phyloP scores from a whole-genome alignment of 2,329 filamentous ascomycete genomes.

The Aspergillus neotritici region DNA sequence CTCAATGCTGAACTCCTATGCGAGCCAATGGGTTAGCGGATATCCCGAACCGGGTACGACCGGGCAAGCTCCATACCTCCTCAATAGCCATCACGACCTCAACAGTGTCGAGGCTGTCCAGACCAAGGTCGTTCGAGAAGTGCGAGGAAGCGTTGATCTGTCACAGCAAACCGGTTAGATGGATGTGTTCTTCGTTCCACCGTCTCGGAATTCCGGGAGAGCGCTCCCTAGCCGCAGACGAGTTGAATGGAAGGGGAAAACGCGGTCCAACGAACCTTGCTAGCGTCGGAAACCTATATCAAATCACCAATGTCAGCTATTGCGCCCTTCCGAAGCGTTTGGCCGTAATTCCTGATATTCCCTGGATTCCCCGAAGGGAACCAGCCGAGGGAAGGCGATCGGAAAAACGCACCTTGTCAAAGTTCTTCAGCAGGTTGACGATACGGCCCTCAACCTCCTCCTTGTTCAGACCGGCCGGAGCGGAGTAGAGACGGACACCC shows the following conservation, averaged over 20 bases:
- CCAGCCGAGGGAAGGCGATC: conserved; percentile 4
- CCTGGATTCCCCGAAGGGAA: neutral
- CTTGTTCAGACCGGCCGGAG: conserved; percentile 69
- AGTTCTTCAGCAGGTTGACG: conserved; percentile 86
- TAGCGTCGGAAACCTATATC: conserved; percentile 33
- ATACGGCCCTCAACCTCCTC: conserved; percentile 87
- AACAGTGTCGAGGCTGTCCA: conserved; percentile 96
- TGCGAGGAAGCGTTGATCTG: conserved; percentile 80
- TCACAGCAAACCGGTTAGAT: conserved; percentile 19
- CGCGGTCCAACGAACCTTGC: conserved; percentile 30
- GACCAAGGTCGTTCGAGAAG: conserved; percentile 94
- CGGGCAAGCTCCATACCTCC: conserved; percentile 57
- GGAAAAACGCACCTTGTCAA: conserved; percentile 73
- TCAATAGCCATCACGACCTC: conserved; percentile 99
- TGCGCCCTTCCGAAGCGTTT: neutral
- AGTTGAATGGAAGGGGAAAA: neutral
- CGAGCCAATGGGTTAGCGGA: conserved; percentile 10
- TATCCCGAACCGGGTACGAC: conserved; percentile 11
- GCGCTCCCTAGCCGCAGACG: neutral
- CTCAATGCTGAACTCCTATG: conserved; percentile 80
- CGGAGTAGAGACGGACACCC: conserved; percentile 78
- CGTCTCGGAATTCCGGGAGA: neutral
- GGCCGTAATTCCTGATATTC: neutral
- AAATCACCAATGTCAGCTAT: conserved; percentile 10
- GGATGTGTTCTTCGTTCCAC: no score